These are phyloP conservation scores for Suhomyces faveliae DNA, from an alignment of 805 yeast species.

Conservation along the genomic window DNA sequence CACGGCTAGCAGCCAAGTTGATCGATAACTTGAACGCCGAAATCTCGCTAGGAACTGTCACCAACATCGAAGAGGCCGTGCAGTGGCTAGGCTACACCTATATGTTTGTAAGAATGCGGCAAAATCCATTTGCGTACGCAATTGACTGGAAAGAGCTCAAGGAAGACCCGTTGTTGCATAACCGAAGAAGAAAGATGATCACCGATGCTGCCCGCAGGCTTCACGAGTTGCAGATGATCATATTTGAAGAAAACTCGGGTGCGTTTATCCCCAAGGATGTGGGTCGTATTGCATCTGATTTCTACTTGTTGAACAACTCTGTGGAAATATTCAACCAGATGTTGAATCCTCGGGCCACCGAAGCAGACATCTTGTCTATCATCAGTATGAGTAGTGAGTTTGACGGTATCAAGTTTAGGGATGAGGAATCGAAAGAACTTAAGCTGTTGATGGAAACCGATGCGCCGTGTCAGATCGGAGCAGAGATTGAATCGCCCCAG, in stretches of 20 bases:
- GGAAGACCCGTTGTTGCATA: conserved; percentile 77
- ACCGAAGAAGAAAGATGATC: conserved; percentile 72
- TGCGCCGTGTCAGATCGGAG: conserved; percentile 76
- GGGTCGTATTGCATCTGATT: conserved; percentile 94
- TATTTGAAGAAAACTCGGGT: conserved; percentile 81
- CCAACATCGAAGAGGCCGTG: conserved; percentile 90
- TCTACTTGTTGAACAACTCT: conserved; percentile 78
- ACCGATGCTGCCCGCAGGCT: conserved; percentile 75
- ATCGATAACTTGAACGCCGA: conserved; percentile 96
- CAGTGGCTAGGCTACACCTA: conserved; percentile 98
- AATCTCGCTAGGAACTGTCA: conserved; percentile 91
- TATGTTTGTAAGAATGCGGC: conserved; percentile 88
- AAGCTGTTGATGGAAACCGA: conserved; percentile 55
- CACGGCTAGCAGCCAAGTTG: conserved; percentile 69
- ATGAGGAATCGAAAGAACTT: conserved; percentile 81
- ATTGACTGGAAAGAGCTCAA: conserved; percentile 82
- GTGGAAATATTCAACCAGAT: conserved; percentile 86
- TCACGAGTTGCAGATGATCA: conserved; percentile 90
- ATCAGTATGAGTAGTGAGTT: conserved; percentile 92
- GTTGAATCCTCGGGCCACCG: conserved; percentile 82
- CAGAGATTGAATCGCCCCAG: conserved; percentile 68
- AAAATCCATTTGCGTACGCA: conserved; percentile 91
- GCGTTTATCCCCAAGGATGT: conserved; percentile 81
- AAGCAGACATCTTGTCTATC: conserved; percentile 86
- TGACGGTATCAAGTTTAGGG: conserved; percentile 83